These are phyloP conservation scores for Pseudonitzschia multiseries DNA, from an alignment of 108 stramenopile genomes.

Conservation along the genomic window DNA sequence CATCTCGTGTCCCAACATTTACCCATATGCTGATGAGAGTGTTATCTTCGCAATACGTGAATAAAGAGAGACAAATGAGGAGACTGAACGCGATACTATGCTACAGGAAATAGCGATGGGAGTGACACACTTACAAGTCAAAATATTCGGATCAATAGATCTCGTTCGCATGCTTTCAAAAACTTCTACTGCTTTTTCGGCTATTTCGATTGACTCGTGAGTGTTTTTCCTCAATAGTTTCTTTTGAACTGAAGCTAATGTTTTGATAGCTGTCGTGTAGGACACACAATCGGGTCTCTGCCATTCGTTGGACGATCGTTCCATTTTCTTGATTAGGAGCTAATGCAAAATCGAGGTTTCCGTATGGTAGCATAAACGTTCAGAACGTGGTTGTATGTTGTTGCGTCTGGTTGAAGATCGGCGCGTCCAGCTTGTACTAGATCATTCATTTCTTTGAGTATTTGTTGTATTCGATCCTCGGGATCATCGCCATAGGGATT, in stretches of 20 bases:
- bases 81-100: not conserved
- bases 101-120: not conserved
- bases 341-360: not conserved
- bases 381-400: slow-evolving; percentile 20
- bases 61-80: not conserved
- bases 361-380: slow-evolving; percentile 7
- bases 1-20: slow-evolving; percentile 18
- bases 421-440: slow-evolving; percentile 3
- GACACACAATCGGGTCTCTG: slow-evolving; percentile 17
- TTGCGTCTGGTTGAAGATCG: slow-evolving; percentile 6
- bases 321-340: not conserved
- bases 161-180: slow-evolving; percentile 14
- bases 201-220: not conserved
- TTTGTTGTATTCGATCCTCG: not conserved
- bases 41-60: slow-evolving; percentile 17
- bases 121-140: slow-evolving; percentile 15
- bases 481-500: not conserved
- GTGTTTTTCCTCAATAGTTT: not conserved
- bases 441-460: slow-evolving; percentile 1
- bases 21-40: slow-evolving; percentile 27
- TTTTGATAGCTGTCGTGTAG: slow-evolving; percentile 22
- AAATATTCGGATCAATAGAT: not conserved
- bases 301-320: not conserved
- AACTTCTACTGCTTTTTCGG: slow-evolving; percentile 14
- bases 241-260: slow-evolving; percentile 16